Evolutionary conservation across 2,329 filamentous ascomycete genomes (phyloP), one percentile per base, ranked within the genome.

Genomic region (Pezicula neosporulosa): DNA sequence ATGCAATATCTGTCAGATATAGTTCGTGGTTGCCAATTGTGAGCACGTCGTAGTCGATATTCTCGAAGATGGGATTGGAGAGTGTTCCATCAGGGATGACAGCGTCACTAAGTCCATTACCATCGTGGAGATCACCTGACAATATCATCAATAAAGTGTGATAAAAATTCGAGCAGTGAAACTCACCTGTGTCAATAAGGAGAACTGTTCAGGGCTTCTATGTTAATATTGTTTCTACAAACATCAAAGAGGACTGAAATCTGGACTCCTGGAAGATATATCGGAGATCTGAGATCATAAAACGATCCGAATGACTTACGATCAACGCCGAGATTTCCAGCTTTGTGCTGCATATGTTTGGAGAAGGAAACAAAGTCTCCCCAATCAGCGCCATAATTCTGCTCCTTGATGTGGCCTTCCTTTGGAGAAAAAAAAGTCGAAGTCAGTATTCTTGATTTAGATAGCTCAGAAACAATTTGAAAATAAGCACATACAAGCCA

Each of bases 331-430:
- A 86, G 78, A 3, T 84, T 81, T 62, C 96, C 89, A 52, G 91
- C 90, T 64, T 82, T 85, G 57, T 83, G 79, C 51, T 82, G 85
- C 77, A 97, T 82, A 66, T 92, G 91, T 33, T 86, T 77, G 24
- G 90, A 82, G 66, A 97, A 96, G 8, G 92, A 96, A 60, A 97
- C 80, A 71, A 97, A 97, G 72, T 97, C 94, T 54, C 93, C 93
- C 90, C 93, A 97, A 71, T 97, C 93, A 44, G 90, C 92, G n/a
- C 89, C 90, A 70, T 93, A 97, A 50, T 92, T 80, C 63, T 76
- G 89, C 84, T 97, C 93, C 72, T 91, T 86, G 3, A 97, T 73
- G 75, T 97, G 93, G 1, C 93, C 93, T 13, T 84, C 90, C 64
- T 94, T 21, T 21, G 6, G 24, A 24, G 24, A 24, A 6, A 6